These are phyloP conservation scores for Flaveria sonorensis DNA, from an alignment of 129 eudicot species.

Conservation along the genomic window DNA sequence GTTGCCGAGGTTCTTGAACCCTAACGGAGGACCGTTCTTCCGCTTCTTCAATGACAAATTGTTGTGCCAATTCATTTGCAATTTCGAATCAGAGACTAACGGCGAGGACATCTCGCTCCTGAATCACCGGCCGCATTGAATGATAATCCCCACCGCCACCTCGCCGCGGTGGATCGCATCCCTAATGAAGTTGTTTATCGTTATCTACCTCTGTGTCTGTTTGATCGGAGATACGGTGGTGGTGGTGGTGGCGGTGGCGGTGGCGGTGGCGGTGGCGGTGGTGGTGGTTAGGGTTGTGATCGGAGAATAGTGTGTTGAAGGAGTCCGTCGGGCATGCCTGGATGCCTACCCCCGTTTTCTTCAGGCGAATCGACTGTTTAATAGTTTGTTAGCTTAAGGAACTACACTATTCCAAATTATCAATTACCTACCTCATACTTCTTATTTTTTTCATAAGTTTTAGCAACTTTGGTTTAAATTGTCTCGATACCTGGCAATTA, in stretches of 20 bases:
- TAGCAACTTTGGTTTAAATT: no score
- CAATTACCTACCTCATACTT: no score
- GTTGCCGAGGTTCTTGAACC: conserved; percentile 87
- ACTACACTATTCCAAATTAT: no score
- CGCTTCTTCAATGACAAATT: conserved; percentile 47
- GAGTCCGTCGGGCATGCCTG: not conserved
- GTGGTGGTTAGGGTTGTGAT: not conserved
- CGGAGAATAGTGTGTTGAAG: not conserved
- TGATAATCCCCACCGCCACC: conserved; percentile 49
- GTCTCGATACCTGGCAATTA: no score
- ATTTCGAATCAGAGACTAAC: conserved; percentile 55
- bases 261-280: no score
- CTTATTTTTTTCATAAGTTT: no score
- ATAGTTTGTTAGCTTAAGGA: not conserved
- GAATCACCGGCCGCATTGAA: conserved; percentile 60
- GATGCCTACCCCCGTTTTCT: not conserved
- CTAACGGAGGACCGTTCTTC: conserved; percentile 75
- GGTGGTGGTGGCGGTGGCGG: not conserved
- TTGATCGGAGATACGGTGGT: not conserved
- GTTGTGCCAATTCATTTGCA: conserved; percentile 89
- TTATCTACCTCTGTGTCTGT: not conserved
- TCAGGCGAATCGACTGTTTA: not conserved
- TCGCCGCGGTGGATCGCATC: conserved; percentile 65
- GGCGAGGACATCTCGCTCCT: conserved; percentile 47
- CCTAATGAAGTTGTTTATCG: not conserved